Evolutionary conservation across 2,329 filamentous ascomycete genomes (phyloP).

Genomic region (Reticulascus tulasneorum): DNA sequence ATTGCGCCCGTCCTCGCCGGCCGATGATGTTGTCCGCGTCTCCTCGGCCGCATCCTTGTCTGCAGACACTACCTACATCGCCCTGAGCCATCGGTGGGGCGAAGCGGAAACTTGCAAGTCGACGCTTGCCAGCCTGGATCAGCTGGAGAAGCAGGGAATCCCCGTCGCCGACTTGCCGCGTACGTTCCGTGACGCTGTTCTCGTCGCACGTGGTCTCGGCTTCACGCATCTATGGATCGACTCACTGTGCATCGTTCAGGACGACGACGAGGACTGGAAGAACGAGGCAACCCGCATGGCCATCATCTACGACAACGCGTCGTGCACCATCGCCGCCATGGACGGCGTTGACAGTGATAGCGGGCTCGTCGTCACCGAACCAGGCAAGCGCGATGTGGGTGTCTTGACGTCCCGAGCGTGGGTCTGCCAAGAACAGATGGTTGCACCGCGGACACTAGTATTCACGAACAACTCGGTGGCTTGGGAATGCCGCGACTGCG

Average conservation of each 20-base stretch:
- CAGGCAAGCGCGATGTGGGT: neutral
- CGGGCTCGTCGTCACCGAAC: neutral
- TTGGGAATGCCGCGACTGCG: conserved; percentile 5
- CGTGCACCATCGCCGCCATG: neutral
- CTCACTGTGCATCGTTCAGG: conserved; percentile 1
- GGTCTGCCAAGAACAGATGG: conserved; percentile 4
- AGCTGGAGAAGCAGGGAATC: neutral
- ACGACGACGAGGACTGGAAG: conserved; percentile 2
- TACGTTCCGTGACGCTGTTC: conserved; percentile 1
- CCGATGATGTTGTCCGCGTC: neutral
- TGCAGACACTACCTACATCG: neutral
- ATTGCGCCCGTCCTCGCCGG: neutral
- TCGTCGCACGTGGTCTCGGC: neutral
- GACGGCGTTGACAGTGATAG: neutral
- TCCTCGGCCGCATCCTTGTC: neutral
- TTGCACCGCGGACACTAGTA: conserved; percentile 1
- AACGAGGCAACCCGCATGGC: conserved; percentile 1
- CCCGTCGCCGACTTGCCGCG: neutral
- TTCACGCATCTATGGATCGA: conserved; percentile 2
- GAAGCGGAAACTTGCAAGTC: neutral
- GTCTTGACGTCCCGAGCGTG: conserved; percentile 1
- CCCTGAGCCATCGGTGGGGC: conserved; percentile 4
- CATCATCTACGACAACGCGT: conserved; percentile 4
- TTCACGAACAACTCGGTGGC: neutral
- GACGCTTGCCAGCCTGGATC: neutral